A percentile compares a stretch with the other conserved stretches of the same genome.
These are phyloP conservation scores for Tylopilus sp. DNA, from an alignment of 1,284 basidiomycete genomes.

Conservation along the genomic window DNA sequence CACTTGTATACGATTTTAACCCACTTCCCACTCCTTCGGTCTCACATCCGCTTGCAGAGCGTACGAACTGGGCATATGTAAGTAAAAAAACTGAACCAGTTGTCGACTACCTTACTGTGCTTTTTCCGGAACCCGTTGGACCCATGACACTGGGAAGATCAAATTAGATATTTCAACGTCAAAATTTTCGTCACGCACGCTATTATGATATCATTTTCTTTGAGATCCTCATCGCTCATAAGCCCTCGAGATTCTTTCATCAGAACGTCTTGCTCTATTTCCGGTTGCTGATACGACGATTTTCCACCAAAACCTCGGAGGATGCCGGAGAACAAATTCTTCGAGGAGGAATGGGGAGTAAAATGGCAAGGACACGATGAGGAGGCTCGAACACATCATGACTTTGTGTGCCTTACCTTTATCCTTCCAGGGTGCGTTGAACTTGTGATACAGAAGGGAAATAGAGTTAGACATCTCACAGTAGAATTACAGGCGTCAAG, in stretches of 20 bases:
- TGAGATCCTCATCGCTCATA: neutral
- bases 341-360: neutral
- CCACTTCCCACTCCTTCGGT: slow-evolving; percentile 20
- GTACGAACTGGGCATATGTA: slow-evolving; percentile 33
- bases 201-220: neutral
- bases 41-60: slow-evolving; percentile 26
- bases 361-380: too few relatives aligned
- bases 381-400: too few relatives aligned
- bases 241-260: neutral
- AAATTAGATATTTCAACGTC: neutral
- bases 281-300: too few relatives aligned
- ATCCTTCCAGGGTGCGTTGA: too few relatives aligned
- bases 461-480: neutral
- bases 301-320: too few relatives aligned
- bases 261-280: neutral
- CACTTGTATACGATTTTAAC: slow-evolving; percentile 28
- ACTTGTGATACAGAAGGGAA: too few relatives aligned
- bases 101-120: neutral
- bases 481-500: too few relatives aligned
- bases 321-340: neutral
- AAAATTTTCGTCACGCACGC: neutral
- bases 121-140: neutral
- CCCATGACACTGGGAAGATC: neutral
- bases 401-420: too few relatives aligned
- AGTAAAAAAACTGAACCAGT: neutral